Evolutionary conservation across 306 rosid species (phyloP), one percentile per base, ranked within the genome.

Genomic region (Acacia melanoxylon): DNA sequence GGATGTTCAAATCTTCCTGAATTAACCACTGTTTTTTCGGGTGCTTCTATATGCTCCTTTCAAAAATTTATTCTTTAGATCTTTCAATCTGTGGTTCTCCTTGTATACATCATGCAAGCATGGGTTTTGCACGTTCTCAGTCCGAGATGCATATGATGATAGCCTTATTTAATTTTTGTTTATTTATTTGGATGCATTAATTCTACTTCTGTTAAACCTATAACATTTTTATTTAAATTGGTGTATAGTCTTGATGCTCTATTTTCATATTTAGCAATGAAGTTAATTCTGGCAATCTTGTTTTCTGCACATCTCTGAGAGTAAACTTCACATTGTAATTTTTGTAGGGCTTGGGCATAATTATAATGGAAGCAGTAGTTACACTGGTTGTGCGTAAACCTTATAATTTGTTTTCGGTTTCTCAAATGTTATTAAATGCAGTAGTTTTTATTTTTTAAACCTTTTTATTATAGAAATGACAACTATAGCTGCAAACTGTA

Each of bases 181-280:
- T 68, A 67, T 74, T 1, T 45, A 54, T 58, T 44, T 78, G 52
- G 66, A 66, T 71, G 10, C 31, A 42, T 41, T 15, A 66, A 33
- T 14, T 41, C 49, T 67, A 3, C 52, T 16, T 49, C 90, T 81
- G 40, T 93, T 86, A 88, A 86, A 81, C 58, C 19, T 16, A 51
- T 17, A 51, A 51, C 58, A 6, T 19, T 51, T 51, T 51, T 51
- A 51, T 17, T 17, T 17, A 87, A 85, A 70, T 75, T 91, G 69
- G 9, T 51, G 58, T 51, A 51, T 85, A 80, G 62, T 89, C 90
- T 67, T 80, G 58, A 5, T 17, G 22, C 22, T 51, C 10, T 17
- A 51, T 51, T 17, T 17, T 51, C 58, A 51, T 51, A 6, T 51
- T 51, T n/a, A 17, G 58, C 22, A 51, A 51, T 51, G 22, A 51